Percentiles rank a stretch among this genome's conserved stretches.
phyloP scores from a whole-genome alignment of 306 rosid species.

The Cajanus cajan region DNA sequence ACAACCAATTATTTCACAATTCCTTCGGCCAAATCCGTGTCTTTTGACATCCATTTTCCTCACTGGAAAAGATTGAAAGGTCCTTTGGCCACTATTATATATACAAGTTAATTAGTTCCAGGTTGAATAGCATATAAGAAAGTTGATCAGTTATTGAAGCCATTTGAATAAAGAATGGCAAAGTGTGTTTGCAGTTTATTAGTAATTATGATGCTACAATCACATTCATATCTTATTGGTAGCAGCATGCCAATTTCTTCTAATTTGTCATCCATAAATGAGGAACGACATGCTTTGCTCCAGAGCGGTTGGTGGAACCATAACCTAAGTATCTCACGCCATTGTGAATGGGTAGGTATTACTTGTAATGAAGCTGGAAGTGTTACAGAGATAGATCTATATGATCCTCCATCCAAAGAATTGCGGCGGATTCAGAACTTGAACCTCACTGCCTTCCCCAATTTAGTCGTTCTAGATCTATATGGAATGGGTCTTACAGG shows the following conservation, averaged over 20 bases:
- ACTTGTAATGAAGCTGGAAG: background rate
- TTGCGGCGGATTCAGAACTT: background rate
- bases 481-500: background rate
- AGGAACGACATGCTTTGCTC: constrained; percentile 17
- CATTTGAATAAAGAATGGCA: background rate
- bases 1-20: too few relatives aligned
- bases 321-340: background rate
- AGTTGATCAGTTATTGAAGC: background rate
- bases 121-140: background rate
- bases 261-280: background rate
- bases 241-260: background rate
- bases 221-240: background rate
- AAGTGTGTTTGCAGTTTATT: background rate
- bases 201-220: background rate
- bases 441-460: background rate
- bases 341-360: background rate
- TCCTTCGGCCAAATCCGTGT: too few relatives aligned
- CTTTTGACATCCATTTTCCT: background rate
- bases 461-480: background rate
- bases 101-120: background rate
- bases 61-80: background rate
- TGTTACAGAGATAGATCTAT: background rate
- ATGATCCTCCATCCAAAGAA: background rate
- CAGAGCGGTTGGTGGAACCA: background rate
- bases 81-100: background rate